Conservation (phyloP, 192 early-diverging fungal species). For the Linnemannia exigua region DNA sequence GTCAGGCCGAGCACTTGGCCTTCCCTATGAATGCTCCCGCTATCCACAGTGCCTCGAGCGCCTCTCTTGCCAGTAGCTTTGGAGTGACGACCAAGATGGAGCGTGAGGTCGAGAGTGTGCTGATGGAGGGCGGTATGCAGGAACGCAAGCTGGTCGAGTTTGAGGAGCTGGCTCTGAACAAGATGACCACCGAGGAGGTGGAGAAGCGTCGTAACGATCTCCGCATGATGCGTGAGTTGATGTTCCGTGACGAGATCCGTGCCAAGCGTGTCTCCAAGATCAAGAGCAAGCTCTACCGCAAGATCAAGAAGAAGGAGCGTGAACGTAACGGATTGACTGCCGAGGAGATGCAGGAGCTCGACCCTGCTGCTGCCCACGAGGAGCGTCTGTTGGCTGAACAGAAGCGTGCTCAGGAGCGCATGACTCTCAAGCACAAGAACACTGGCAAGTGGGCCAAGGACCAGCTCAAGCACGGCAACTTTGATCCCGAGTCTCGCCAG, state of each 20-base stretch:
- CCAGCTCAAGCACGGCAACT: conserved; percentile 73
- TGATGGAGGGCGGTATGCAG: conserved; percentile 80
- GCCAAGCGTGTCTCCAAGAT: conserved; percentile 95
- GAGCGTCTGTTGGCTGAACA: conserved; percentile 78
- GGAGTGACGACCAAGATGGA: conserved; percentile 81
- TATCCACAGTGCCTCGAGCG: conserved; percentile 60
- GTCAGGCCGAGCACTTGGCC: conserved; percentile 85
- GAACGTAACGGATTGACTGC: conserved; percentile 64
- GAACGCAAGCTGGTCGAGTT: conserved; percentile 85
- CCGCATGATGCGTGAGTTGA: conserved; percentile 90
- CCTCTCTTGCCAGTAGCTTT: conserved; percentile 74
- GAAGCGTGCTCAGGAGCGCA: conserved; percentile 91
- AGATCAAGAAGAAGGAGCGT: conserved; percentile 88
- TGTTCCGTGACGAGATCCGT: conserved; percentile 95
- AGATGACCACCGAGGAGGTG: conserved; percentile 87
- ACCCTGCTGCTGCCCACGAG: conserved; percentile 77
- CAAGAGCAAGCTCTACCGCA: conserved; percentile 96
- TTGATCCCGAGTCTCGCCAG: conserved; percentile 76
- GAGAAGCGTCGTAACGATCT: conserved; percentile 81
- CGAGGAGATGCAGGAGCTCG: conserved; percentile 72
- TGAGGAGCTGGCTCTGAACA: conserved; percentile 90
- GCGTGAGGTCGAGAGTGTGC: conserved; percentile 76
- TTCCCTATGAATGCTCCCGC: conserved; percentile 72
- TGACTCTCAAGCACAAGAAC: conserved; percentile 95
- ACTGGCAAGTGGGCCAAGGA: conserved; percentile 97